These are phyloP conservation scores for Prasinococcaceae sp. DNA, from an alignment of 139 green algal genomes.

Conservation along the genomic window DNA sequence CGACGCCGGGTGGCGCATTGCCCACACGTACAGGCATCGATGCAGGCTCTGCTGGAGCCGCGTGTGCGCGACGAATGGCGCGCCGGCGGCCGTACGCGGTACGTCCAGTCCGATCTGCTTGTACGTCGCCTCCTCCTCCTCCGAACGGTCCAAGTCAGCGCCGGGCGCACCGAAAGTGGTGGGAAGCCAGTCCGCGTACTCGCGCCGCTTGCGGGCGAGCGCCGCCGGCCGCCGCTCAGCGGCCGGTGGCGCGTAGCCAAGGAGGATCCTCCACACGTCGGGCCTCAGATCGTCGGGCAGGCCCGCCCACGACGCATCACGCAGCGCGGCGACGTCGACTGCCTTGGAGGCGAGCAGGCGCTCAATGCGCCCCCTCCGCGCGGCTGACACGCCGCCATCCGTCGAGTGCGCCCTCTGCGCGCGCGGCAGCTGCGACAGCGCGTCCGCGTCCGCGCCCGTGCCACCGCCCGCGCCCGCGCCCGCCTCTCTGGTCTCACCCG, in stretches of 20 bases:
- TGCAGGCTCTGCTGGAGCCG: slow-evolving; percentile 67
- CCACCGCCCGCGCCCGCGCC: too few relatives aligned
- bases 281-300: slow-evolving; percentile 62
- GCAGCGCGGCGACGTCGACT: slow-evolving; percentile 64
- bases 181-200: slow-evolving; percentile 69
- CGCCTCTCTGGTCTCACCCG: too few relatives aligned
- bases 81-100: slow-evolving; percentile 71
- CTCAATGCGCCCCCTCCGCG: too few relatives aligned
- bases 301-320: slow-evolving; percentile 78
- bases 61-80: slow-evolving; percentile 71
- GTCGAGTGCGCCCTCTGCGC: too few relatives aligned
- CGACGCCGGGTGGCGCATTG: slow-evolving; percentile 22
- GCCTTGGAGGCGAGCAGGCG: slow-evolving; percentile 40
- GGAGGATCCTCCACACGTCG: slow-evolving; percentile 73
- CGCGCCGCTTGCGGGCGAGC: slow-evolving; percentile 56
- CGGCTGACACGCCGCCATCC: too few relatives aligned
- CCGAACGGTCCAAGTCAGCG: slow-evolving; percentile 47
- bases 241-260: slow-evolving; percentile 83
- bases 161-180: slow-evolving; percentile 48
- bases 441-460: too few relatives aligned
- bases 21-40: slow-evolving; percentile 78
- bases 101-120: slow-evolving; percentile 78
- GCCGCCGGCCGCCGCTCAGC: slow-evolving; percentile 38
- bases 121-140: slow-evolving; percentile 46
- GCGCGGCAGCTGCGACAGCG: too few relatives aligned